Percentiles rank a stretch among this genome's conserved stretches.
phyloP scores from a whole-genome alignment of 78 protist genomes.

The Tieghemostelium lacteum region DNA sequence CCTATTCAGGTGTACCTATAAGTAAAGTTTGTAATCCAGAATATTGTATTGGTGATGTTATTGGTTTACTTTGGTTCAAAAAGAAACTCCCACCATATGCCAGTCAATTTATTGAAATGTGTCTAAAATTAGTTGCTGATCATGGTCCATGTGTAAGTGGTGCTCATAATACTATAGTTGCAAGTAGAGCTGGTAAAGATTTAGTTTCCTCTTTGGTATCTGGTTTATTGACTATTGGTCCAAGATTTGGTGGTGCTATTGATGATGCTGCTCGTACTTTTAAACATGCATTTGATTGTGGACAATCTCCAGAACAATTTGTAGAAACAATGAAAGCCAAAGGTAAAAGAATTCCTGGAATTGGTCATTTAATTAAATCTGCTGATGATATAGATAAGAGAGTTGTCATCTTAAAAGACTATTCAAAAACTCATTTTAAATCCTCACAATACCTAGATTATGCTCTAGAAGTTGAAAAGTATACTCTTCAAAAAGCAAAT shows the following conservation, averaged over 20 bases:
- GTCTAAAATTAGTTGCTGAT: conserved; percentile 93
- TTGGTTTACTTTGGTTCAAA: conserved; percentile 95
- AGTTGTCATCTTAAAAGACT: conserved; percentile 88
- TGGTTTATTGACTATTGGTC: conserved; percentile 97
- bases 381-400: conserved; percentile 94
- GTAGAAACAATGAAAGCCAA: conserved; percentile 89
- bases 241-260: conserved; percentile 97
- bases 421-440: conserved; percentile 49
- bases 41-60: conserved; percentile 89
- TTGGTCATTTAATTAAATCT: conserved; percentile 96
- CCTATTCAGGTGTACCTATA: conserved; percentile 93
- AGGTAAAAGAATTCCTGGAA: conserved; percentile 92
- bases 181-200: conserved; percentile 96
- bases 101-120: conserved; percentile 93
- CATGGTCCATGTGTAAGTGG: conserved; percentile 98
- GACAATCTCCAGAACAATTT: conserved; percentile 86
- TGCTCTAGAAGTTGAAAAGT: conserved; percentile 90
- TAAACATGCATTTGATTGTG: conserved; percentile 85
- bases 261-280: conserved; percentile 91
- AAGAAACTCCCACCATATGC: conserved; percentile 91
- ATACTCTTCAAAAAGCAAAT: conserved; percentile 92
- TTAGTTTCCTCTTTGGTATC: conserved; percentile 91
- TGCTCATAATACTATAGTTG: conserved; percentile 97
- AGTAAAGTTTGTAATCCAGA: conserved; percentile 81
- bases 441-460: conserved; percentile 56